A percentile compares a stretch with the other conserved stretches of the same genome.
phyloP scores from a whole-genome alignment of 1,284 basidiomycete genomes.

The Apiotrichum akiyoshidainum region DNA sequence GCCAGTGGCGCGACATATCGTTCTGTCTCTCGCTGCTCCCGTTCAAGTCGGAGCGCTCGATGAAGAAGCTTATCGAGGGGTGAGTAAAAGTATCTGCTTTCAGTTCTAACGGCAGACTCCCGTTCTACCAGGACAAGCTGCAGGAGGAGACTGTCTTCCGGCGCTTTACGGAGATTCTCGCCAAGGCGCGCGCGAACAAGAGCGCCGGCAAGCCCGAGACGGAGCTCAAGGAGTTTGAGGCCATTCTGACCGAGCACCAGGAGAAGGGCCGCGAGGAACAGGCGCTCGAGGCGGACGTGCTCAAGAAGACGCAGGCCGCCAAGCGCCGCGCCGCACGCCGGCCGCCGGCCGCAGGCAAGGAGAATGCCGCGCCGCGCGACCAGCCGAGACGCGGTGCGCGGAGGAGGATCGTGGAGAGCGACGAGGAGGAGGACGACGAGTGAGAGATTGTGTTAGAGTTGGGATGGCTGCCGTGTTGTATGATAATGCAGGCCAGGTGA shows the following conservation, averaged over 20 bases:
- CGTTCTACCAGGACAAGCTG: slow-evolving; percentile 91
- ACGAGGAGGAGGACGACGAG: slow-evolving; percentile 19
- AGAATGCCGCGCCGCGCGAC: slow-evolving; percentile 3
- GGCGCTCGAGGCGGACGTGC: slow-evolving; percentile 76
- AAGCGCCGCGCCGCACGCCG: slow-evolving; percentile 58
- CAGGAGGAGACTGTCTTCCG: slow-evolving; percentile 81
- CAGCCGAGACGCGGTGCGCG: slow-evolving; percentile 7
- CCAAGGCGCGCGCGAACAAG: slow-evolving; percentile 74
- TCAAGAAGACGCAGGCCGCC: slow-evolving; percentile 73
- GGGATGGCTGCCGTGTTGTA: too few species aligned
- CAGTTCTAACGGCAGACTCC: slow-evolving; percentile 50
- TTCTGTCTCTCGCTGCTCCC: slow-evolving; percentile 91
- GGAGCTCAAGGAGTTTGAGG: slow-evolving; percentile 85
- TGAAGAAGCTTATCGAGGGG: slow-evolving; percentile 95
- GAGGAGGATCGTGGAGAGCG: slow-evolving; percentile 19
- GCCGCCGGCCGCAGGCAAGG: slow-evolving; percentile 7
- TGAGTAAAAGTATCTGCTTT: slow-evolving; percentile 23
- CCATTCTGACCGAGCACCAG: slow-evolving; percentile 77
- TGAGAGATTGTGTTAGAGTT: not conserved
- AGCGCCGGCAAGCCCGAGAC: slow-evolving; percentile 82
- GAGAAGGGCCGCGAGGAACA: slow-evolving; percentile 86
- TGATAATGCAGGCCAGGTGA: too few species aligned
- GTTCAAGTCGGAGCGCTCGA: slow-evolving; percentile 92
- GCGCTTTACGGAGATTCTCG: slow-evolving; percentile 82
- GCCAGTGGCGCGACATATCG: slow-evolving; percentile 97